Percentiles rank a stretch among this genome's conserved stretches.
phyloP scores from a whole-genome alignment of 1,139 yeast species.

The Starmera stellimalicola region DNA sequence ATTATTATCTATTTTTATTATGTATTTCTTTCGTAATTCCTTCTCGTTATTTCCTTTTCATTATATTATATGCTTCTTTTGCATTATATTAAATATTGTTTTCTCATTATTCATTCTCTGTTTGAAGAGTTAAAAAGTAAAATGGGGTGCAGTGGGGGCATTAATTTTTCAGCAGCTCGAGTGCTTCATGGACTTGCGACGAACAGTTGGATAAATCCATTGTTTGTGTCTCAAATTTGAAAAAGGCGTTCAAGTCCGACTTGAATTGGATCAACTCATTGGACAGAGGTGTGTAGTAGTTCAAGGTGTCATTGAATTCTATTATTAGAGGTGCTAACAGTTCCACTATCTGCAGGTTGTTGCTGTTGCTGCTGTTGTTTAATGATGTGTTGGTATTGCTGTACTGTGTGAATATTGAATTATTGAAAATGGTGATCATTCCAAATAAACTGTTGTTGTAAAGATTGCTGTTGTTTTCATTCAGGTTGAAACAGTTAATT shows the following conservation, averaged over 20 bases:
- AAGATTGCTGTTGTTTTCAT: constrained; percentile 16
- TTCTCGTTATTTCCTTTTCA: too few relatives aligned
- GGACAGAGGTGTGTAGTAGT: constrained; percentile 34
- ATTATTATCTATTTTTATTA: not conserved
- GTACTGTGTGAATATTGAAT: not conserved
- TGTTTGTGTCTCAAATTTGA: too few relatives aligned
- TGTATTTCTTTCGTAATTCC: too few relatives aligned
- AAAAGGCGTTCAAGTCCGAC: constrained; percentile 16
- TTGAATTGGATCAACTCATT: constrained; percentile 27
- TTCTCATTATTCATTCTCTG: too few relatives aligned
- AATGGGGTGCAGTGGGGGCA: not conserved
- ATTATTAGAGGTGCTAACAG: constrained; percentile 33
- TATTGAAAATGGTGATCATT: constrained; percentile 12
- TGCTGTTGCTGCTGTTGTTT: too few relatives aligned
- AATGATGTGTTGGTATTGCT: too few relatives aligned
- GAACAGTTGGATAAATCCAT: too few relatives aligned
- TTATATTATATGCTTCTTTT: too few relatives aligned
- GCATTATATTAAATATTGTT: too few relatives aligned
- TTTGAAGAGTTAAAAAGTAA: too few relatives aligned
- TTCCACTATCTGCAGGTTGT: constrained; percentile 17
- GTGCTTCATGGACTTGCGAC: constrained; percentile 10
- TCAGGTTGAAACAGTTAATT: constrained; percentile 11
- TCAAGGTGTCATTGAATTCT: constrained; percentile 44
- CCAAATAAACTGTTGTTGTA: constrained; percentile 15
- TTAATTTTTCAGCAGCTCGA: constrained; percentile 2